phyloP scores from a whole-genome alignment of 2,329 filamentous ascomycete genomes.

The Cadophora luteo-olivacea region DNA sequence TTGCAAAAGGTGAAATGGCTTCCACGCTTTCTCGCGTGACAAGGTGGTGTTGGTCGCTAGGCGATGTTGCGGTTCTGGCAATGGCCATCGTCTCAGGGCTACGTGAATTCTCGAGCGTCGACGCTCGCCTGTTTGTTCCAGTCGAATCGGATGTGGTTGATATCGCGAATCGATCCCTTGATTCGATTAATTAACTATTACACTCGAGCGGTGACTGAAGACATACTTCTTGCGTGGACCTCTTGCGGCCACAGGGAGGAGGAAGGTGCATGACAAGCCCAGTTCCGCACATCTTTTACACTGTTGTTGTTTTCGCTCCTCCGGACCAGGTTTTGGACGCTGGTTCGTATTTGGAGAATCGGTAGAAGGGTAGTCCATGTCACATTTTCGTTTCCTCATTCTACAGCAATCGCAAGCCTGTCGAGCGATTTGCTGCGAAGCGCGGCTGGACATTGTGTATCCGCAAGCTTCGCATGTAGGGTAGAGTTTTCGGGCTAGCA shows the following conservation, averaged over 20 bases:
- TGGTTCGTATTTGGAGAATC: background rate
- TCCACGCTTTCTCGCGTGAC: background rate
- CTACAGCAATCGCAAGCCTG: conserved; percentile 13
- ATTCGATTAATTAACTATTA: background rate
- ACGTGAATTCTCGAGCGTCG: background rate
- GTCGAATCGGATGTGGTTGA: background rate
- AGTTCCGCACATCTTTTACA: conserved; percentile 12
- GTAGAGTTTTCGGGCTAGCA: too few species aligned
- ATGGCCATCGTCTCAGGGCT: background rate
- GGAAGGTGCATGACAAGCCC: conserved; percentile 13
- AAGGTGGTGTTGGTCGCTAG: background rate
- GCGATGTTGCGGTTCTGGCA: background rate
- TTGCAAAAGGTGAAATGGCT: background rate
- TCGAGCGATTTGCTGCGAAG: conserved; percentile 8
- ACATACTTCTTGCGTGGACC: conserved; percentile 10
- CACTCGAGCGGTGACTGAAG: background rate
- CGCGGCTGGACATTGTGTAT: background rate
- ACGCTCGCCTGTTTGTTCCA: background rate
- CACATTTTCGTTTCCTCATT: conserved; percentile 11
- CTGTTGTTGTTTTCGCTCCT: background rate
- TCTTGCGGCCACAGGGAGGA: conserved; percentile 7
- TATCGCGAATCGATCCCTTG: background rate
- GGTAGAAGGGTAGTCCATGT: background rate
- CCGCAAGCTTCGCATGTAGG: too few species aligned
- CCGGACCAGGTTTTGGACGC: background rate